A percentile compares a stretch with the other conserved stretches of the same genome.
These are phyloP conservation scores for Ceratocystis albifundus DNA, from an alignment of 2,329 filamentous ascomycete genomes.

Conservation along the genomic window DNA sequence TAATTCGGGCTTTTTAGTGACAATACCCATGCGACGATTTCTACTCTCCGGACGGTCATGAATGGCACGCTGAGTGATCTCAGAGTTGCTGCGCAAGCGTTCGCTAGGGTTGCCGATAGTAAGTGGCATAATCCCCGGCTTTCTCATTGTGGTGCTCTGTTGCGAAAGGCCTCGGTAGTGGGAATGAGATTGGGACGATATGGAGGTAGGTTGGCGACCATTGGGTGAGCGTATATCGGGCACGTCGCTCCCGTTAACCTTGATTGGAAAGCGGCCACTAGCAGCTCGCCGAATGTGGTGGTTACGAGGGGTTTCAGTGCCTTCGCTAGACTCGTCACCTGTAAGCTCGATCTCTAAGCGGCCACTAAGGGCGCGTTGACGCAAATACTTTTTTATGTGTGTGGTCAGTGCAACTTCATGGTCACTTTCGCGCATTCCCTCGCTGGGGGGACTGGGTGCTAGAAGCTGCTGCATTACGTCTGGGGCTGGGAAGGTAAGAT, in stretches of 20 bases:
- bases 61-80: conserved; percentile 41
- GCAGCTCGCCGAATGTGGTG: conserved; percentile 51
- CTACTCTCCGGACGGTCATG: conserved; percentile 43
- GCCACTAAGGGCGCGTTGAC: conserved; percentile 41
- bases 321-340: conserved; percentile 57
- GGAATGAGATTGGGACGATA: conserved; percentile 55
- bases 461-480: conserved; percentile 50
- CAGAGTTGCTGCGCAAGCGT: conserved; percentile 53
- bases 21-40: conserved; percentile 52
- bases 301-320: conserved; percentile 66
- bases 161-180: conserved; percentile 68
- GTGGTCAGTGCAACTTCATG: conserved; percentile 49
- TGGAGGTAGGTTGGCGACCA: conserved; percentile 48
- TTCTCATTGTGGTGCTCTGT: conserved; percentile 50
- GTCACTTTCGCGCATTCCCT: conserved; percentile 51
- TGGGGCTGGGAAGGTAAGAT: conserved; percentile 65
- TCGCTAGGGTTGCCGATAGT: conserved; percentile 61
- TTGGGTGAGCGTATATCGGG: conserved; percentile 58
- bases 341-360: conserved; percentile 45
- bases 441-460: conserved; percentile 44
- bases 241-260: conserved; percentile 62
- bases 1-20: conserved; percentile 50
- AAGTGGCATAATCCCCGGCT: conserved; percentile 54
- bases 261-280: conserved; percentile 56
- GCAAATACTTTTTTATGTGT: conserved; percentile 51